A percentile compares a stretch with the other conserved stretches of the same genome.
These are phyloP conservation scores for Epichloe coenophiala DNA, from an alignment of 2,329 filamentous ascomycete genomes.

Conservation along the genomic window DNA sequence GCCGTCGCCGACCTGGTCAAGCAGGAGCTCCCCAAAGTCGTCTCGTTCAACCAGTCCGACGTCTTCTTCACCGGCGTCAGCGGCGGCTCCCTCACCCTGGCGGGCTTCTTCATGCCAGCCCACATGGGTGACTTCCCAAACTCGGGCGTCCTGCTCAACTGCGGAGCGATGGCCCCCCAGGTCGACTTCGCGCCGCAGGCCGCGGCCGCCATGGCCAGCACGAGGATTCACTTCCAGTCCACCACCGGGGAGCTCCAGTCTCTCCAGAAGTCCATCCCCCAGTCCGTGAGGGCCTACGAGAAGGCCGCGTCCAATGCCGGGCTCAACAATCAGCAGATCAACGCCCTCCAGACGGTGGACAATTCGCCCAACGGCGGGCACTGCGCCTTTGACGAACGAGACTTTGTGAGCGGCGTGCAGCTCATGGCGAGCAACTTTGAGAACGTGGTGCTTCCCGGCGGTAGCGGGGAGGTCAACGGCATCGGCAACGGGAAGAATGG, in stretches of 20 bases:
- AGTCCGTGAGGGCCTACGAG: conserved; percentile 37
- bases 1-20: conserved; percentile 40
- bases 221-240: conserved; percentile 43
- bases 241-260: conserved; percentile 35
- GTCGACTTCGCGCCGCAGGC: conserved; percentile 31
- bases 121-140: conserved; percentile 37
- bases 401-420: conserved; percentile 42
- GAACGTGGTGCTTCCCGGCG: conserved; percentile 36
- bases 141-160: conserved; percentile 40
- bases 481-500: conserved; percentile 34
- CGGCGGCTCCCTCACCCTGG: conserved; percentile 39
- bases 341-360: conserved; percentile 40
- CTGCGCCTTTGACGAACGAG: conserved; percentile 43
- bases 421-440: conserved; percentile 39
- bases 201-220: conserved; percentile 27
- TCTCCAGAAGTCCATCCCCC: conserved; percentile 34
- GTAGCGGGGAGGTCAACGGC: conserved; percentile 33
- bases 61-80: conserved; percentile 47
- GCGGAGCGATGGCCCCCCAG: conserved; percentile 37
- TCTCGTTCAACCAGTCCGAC: conserved; percentile 37
- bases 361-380: conserved; percentile 42
- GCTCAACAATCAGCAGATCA: conserved; percentile 29
- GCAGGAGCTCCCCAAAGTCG: conserved; percentile 33
- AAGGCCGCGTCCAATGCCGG: conserved; percentile 30
- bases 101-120: conserved; percentile 43